Percentiles rank a stretch among this genome's conserved stretches.
Evolutionary conservation across 805 yeast genomes (phyloP).

Genomic region (Wickerhamiella siamensis): DNA sequence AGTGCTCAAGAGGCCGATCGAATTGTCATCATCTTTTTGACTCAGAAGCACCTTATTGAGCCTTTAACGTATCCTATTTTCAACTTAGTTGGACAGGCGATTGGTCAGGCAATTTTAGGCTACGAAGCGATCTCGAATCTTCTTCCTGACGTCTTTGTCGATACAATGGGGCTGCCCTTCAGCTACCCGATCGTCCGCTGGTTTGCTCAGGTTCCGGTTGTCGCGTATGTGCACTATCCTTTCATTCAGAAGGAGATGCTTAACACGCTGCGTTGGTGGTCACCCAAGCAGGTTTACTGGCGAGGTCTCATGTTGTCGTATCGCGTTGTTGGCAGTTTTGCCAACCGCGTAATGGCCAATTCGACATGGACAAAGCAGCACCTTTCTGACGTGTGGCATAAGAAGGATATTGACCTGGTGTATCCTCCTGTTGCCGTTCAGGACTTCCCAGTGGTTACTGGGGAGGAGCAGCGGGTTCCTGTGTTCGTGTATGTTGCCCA

Average conservation of each 20-base stretch:
- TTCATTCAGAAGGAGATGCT: constrained; percentile 76
- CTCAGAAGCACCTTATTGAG: constrained; percentile 46
- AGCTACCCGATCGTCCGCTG: constrained; percentile 50
- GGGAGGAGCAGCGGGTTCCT: constrained; percentile 15
- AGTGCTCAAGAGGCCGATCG: constrained; percentile 33
- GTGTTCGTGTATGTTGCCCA: constrained; percentile 59
- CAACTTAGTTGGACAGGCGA: constrained; percentile 75
- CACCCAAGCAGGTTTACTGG: constrained; percentile 57
- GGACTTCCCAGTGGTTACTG: constrained; percentile 25
- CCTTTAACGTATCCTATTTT: constrained; percentile 60
- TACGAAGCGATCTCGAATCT: constrained; percentile 54
- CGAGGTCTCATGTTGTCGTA: constrained; percentile 46
- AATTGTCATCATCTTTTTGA: constrained; percentile 47
- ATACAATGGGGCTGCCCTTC: constrained; percentile 90
- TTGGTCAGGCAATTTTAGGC: constrained; percentile 59
- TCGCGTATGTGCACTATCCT: constrained; percentile 91
- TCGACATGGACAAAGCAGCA: constrained; percentile 89
- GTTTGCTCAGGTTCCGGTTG: constrained; percentile 54
- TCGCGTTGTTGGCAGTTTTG: constrained; percentile 48
- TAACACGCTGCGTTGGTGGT: constrained; percentile 12
- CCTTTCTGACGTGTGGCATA: constrained; percentile 48
- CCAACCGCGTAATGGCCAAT: constrained; percentile 56
- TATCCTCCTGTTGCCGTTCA: constrained; percentile 89
- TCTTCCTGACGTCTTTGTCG: constrained; percentile 80
- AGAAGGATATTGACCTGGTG: constrained; percentile 34